Conservation (phyloP, 2,329 filamentous ascomycete genomes). For the Hymenoscyphus fraxineus region DNA sequence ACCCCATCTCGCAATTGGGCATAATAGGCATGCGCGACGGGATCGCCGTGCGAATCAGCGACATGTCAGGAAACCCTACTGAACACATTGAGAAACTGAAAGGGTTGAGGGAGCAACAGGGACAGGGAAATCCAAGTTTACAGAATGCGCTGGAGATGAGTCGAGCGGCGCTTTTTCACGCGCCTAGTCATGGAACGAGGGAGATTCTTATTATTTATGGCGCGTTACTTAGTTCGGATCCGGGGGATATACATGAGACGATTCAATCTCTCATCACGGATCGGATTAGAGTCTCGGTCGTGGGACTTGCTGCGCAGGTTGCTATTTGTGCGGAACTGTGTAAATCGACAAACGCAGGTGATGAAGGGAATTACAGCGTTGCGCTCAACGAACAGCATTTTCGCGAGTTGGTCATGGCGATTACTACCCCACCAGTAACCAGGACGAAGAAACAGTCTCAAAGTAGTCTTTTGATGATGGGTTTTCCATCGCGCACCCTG, state of each 20-base stretch:
- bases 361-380: constrained; percentile 72
- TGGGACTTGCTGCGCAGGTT: constrained; percentile 87
- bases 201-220: constrained; percentile 92
- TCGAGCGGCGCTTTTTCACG: constrained; percentile 84
- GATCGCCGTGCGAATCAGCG: constrained; percentile 77
- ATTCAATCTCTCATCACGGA: constrained; percentile 75
- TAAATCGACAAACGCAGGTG: constrained; percentile 78
- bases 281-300: constrained; percentile 80
- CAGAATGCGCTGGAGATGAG: constrained; percentile 98
- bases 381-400: constrained; percentile 86
- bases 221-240: constrained; percentile 84
- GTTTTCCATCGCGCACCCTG: constrained; percentile 84
- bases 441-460: constrained; percentile 57
- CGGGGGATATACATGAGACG: constrained; percentile 91
- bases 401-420: constrained; percentile 79
- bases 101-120: constrained; percentile 60
- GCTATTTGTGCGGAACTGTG: constrained; percentile 90
- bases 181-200: constrained; percentile 86
- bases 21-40: constrained; percentile 93
- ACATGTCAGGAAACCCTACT: constrained; percentile 86
- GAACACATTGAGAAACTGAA: constrained; percentile 79
- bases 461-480: constrained; percentile 86
- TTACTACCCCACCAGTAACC: constrained; percentile 85
- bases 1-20: constrained; percentile 92
- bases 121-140: constrained; percentile 72